A percentile compares a stretch with the other conserved stretches of the same genome.
Conservation (phyloP, 139 green algal genomes). For the Klebsormidium nitens region DNA sequence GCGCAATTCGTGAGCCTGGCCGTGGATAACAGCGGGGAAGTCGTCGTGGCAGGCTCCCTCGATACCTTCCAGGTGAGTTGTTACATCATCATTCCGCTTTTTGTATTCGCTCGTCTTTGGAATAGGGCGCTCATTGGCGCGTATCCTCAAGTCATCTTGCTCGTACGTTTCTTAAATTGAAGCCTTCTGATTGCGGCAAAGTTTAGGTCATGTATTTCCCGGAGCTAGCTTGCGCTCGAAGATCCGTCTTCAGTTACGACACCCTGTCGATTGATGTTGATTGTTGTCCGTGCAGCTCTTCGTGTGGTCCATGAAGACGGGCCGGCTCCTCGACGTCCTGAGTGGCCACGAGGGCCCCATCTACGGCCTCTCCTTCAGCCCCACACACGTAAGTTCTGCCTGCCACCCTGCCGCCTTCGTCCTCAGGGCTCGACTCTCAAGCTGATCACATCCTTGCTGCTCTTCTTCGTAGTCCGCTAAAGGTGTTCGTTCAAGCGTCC, state of each 20-base stretch:
- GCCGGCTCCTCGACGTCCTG: conserved; percentile 85
- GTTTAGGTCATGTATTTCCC: too few species aligned
- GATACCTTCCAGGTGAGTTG: conserved; percentile 58
- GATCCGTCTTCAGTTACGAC: too few species aligned
- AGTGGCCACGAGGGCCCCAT: conserved; percentile 88
- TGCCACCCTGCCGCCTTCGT: not conserved
- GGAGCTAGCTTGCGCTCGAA: too few species aligned
- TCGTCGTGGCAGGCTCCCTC: conserved; percentile 73
- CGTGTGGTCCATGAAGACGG: conserved; percentile 91
- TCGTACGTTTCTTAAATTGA: conserved; percentile 2
- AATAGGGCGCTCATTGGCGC: not conserved
- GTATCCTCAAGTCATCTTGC: not conserved
- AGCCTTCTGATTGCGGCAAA: too few species aligned
- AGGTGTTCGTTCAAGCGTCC: too few species aligned
- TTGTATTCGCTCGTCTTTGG: not conserved
- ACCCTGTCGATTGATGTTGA: too few species aligned
- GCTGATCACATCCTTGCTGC: not conserved
- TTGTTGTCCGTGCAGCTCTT: conserved; percentile 79
- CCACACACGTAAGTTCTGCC: conserved; percentile 27
- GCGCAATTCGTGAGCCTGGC: conserved; percentile 82
- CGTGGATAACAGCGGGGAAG: conserved; percentile 77
- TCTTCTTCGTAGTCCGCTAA: not conserved
- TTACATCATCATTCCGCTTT: not conserved
- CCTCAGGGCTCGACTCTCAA: not conserved
- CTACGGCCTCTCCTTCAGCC: conserved; percentile 71